These are phyloP conservation scores for Cercospora brassicicola DNA, from an alignment of 2,329 filamentous ascomycete genomes.

Conservation along the genomic window DNA sequence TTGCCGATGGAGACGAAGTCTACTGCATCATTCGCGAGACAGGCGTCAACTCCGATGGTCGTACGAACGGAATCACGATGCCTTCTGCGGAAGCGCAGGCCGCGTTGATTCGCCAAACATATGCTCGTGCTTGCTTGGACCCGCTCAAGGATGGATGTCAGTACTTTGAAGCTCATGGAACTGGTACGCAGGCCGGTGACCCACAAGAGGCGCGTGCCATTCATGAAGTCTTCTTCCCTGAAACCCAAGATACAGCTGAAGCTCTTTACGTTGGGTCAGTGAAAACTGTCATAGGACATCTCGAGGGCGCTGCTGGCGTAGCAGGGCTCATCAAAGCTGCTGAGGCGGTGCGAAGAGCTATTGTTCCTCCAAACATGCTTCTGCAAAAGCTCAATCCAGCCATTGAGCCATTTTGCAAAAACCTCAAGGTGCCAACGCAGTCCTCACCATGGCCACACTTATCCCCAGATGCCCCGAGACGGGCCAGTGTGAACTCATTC, in stretches of 20 bases:
- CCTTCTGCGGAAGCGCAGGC: slow-evolving; percentile 30
- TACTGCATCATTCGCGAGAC: slow-evolving; percentile 28
- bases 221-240: too few relatives aligned
- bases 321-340: slow-evolving; percentile 48
- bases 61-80: slow-evolving; percentile 24
- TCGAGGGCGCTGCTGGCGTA: slow-evolving; percentile 53
- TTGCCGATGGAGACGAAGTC: slow-evolving; percentile 1
- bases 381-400: slow-evolving; percentile 28
- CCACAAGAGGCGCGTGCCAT: too few relatives aligned
- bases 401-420: slow-evolving; percentile 32
- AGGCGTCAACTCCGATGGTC: slow-evolving; percentile 43
- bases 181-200: too few relatives aligned
- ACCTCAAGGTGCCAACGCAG: slow-evolving; percentile 22
- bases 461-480: slow-evolving; percentile 2
- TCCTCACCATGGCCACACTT: slow-evolving; percentile 9
- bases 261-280: slow-evolving; percentile 10
- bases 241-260: too few relatives aligned
- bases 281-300: slow-evolving; percentile 48
- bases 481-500: slow-evolving; percentile 28
- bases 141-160: too few relatives aligned
- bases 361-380: slow-evolving; percentile 23
- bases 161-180: too few relatives aligned
- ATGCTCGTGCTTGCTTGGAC: too few relatives aligned
- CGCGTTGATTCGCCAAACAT: too few relatives aligned
- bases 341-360: slow-evolving; percentile 7